Base-by-base conservation (phyloP, 1,284 basidiomycete genomes). In the Phylloporus sp. region DNA sequence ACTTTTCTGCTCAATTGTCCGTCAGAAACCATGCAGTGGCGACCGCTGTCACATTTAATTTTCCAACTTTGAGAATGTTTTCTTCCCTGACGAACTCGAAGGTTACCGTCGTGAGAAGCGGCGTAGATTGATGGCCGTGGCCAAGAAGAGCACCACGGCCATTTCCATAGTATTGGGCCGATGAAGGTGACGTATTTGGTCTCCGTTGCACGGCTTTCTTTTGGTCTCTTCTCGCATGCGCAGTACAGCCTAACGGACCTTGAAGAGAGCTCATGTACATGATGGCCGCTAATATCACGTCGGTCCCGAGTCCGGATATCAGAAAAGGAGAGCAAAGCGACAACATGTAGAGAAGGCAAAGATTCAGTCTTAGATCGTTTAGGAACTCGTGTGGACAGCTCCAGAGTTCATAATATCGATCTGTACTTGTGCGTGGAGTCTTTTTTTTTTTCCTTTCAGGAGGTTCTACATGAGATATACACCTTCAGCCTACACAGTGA, bases 261-360 rank as follows among this genome's bases (percentile, higher is more conserved):
- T 89, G 94, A 73, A 83, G 79, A 62, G 85, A 86, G 14, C 83
- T 96, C 35, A 95, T 97, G 89, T 80, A 82, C 14, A 88, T 91
- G 68, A 96, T 95, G 0, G 93, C 93, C 0, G 73, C 76, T 11
- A 90, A 94, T 70, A 77, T 96, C 20, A 1, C 82, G 91, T 39
- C 95, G 91, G 89, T 83, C 84, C 60, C 78, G 81, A 4, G 82
- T 85, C 5, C 96, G 95, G 94, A 78, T 77, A 47, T 72, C 79
- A 3, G 78, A 82, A 32, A 88, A 88, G 72, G 5, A 83, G 83
- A 63, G 82, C 77, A 6, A 82, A 81, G 66, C 56, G 80, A 61
- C 27, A 29, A n/a, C 63, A 57, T 20, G 65, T 52, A 20, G 64
- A 73, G 19, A 75, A 74, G 55, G 58, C 69, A 8, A 68, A 69